Base-by-base conservation (phyloP, 129 eudicot species). In the Gnaphalium uliginosum region DNA sequence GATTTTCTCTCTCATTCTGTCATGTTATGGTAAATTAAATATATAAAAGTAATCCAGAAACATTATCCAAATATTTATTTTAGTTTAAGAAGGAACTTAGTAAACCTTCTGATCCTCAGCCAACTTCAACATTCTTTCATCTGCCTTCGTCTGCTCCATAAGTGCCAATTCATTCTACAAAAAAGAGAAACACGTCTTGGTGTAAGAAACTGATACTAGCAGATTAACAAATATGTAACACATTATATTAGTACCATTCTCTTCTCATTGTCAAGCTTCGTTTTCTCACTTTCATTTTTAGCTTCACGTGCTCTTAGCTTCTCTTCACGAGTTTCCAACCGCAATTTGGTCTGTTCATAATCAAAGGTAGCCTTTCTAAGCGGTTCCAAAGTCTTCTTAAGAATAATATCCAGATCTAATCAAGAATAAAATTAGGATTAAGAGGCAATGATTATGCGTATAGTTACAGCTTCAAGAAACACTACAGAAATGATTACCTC, bases 101-200 rank as follows among this genome's bases (percentile, higher is more conserved):
- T 30, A 27, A 48, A 78, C 82, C 82, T 78, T 76, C 18, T 78
- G 64, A 32, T 76, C 80, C 10, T 51, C 80, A 24, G 65, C 74
- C 39, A 89, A 82, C 66, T 83, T 83, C 80, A 85, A 66, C 85
- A 89, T 35, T 17, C 80, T 85, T 58, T 89, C 88, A 54, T 78
- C 85, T 68, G 89, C 96, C 72, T 78, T 85, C 66, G 46, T 78
- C 71, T 87, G 89, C 81, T 87, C 89, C 80, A 72, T 43, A 29
- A 83, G 78, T 41, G 92, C 89, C 81, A 30, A 43, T 74, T 85
- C 88, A 79, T 89, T 89, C 96, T 89, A 82, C 78, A 72, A 60
- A 78, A 53, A 63, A 18, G 10, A 39, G 13, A 30, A 1, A 19
- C 32, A 61, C 2, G 0, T 6, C 25, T 9, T 9, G 18, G 19